These are phyloP conservation scores for Biancaea sappan DNA, from an alignment of 306 rosid species.

Conservation along the genomic window DNA sequence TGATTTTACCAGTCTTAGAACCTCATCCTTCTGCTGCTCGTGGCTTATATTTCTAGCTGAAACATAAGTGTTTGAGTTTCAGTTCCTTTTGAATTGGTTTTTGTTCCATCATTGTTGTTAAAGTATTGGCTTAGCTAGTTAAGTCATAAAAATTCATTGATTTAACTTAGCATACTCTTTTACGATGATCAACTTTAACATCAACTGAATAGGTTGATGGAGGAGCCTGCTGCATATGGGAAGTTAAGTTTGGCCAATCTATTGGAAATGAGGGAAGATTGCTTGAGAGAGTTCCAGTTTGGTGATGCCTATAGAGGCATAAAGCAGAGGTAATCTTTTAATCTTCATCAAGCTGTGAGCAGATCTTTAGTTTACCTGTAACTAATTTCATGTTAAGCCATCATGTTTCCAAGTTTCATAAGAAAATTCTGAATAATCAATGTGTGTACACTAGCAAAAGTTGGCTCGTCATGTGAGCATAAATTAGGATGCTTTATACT, in stretches of 20 bases:
- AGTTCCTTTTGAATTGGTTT: constrained; percentile 15
- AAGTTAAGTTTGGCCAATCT: constrained; percentile 87
- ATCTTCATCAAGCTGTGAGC: constrained; percentile 16
- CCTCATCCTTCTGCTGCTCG: background rate
- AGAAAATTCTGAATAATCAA: background rate
- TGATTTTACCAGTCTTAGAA: too few species aligned
- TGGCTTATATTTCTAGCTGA: background rate
- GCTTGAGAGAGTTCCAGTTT: constrained; percentile 91
- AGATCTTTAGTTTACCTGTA: background rate
- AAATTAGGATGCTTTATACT: background rate
- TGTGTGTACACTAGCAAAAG: background rate
- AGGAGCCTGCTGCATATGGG: constrained; percentile 89
- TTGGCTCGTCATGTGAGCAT: constrained; percentile 1
- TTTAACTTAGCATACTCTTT: constrained; percentile 2
- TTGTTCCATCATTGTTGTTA: background rate
- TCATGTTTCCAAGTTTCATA: background rate
- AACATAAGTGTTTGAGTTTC: constrained; percentile 5
- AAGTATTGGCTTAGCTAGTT: background rate
- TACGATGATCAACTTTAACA: constrained; percentile 20
- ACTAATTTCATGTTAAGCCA: background rate
- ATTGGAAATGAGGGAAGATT: constrained; percentile 86
- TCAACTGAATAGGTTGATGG: constrained; percentile 63
- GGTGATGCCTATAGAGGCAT: constrained; percentile 76
- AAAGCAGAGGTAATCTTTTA: constrained; percentile 71
- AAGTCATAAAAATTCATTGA: constrained; percentile 1